Evolutionary conservation across 2,329 filamentous ascomycete genomes (phyloP), one percentile per base, ranked within the genome.

Genomic region (Verticillium dahliae): DNA sequence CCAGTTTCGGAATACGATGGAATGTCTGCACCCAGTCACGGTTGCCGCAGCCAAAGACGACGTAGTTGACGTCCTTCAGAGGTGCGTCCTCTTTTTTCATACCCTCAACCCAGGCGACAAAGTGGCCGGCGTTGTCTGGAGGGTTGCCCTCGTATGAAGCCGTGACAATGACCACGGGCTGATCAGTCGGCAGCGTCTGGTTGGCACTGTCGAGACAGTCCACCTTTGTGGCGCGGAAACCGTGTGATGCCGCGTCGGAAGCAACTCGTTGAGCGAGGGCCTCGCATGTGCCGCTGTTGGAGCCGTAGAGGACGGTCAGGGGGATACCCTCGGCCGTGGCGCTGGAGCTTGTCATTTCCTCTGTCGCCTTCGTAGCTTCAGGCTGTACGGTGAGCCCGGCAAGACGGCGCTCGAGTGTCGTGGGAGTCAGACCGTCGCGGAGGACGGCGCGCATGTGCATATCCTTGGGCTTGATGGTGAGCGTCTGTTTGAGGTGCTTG

Each of bases 61-160:
- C 80, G 67, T 85, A 91, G 6, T 80, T 75, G 1, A 86, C 80
- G n/a, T 78, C 80, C 5, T 82, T 74, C 3, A 88, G 70, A 67
- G 3, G 73, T 64, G 14, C 70, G 63, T 84, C 76, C 58, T 81
- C 76, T 3, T 81, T 76, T 45, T 79, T 74, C 11, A 82, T 71
- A 13, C 68, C 75, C 66, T 84, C 76, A 2, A 90, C 68, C 89
- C 88, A 91, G 4, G 80, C 74, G 39, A 86, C 81, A 67, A 91
- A 91, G 56, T 84, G 79, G 0, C 75, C 79, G 0, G 89, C 89
- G 62, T 92, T 90, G 65, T 90, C 87, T 0, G 88, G 84, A 0
- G 89, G 86, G 59, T 88, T 78, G 1, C 89, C 89, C 68, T 92
- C 88, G 67, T 91, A 92, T 1, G 84, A 86, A 0, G 88, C 81